Evolutionary conservation across 768 basidiomycete genomes (phyloP), one percentile per base, ranked within the genome.

Genomic region (Leccinum incarnatum): DNA sequence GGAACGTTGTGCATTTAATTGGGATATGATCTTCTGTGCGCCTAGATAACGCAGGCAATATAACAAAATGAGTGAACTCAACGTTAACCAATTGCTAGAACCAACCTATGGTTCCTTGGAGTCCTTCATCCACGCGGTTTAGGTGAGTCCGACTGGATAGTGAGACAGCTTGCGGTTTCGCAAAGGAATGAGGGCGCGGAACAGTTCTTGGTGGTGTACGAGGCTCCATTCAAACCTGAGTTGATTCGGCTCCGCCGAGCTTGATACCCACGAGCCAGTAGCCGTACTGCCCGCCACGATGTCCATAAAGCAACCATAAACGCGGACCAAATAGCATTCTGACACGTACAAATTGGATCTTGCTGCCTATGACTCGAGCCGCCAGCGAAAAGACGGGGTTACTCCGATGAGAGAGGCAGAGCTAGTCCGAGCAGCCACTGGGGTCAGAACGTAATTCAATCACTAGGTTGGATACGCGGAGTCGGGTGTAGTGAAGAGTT

Each of bases 11-110:
- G 75, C 64, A 2, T 71, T 74, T 27, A 88, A 76, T 54, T 76
- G 70, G 11, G 74, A 68, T 21, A 88, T 80, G 23, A 88, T 70
- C 48, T 75, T 73, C 57, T 79, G 77, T 5, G 84, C 86, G 50
- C 84, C 86, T 86, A 60, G 27, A 51, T 29, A 37, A 58, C n/a
- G 36, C n/a, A 36, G 51, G 37, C 32, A 25, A 54, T 21, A 53
- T 51, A 29, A 51, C 5, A 53, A 49, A 32, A 42, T 66, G 45
- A 57, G 56, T 34, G 17, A 21, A 23, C 19, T 1, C 3, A 14
- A 11, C 8, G 3, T 30, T 32, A n/a, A 27, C 23, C 19, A 21
- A 37, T 30, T 21, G 48, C 45, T 5, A 32, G 51, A 40, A 57
- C 64, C 50, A 17, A 69, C 70, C 70, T 36, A 51, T 32, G 25